Evolutionary conservation across 495 filamentous ascomycete species (phyloP), one percentile per base, ranked within the genome.

Genomic region (Penicillium desertorum): DNA sequence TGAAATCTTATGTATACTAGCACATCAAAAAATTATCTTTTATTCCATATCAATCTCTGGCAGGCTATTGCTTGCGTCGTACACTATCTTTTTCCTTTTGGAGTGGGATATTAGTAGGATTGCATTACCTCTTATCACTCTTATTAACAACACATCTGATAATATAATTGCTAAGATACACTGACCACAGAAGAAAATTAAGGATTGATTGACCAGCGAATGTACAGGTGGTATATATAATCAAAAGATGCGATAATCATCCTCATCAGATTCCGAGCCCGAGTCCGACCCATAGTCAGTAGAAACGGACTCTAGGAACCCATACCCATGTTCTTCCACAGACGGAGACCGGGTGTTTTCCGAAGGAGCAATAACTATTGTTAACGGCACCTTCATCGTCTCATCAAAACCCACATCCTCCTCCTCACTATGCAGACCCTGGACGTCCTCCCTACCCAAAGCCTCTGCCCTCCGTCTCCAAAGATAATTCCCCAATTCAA

Each of bases 401-500:
- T 63, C 60, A 10, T 58, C 41, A 36, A 32, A 41, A 5, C 41
- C 19, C 20, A 19, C 23, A 36, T 12, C n/a, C 3, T 12, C 6
- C 19, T 45, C 17, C 8, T 59, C 59, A 3, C 9, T n/a, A 30
- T 54, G 22, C 12, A n/a, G 14, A 30, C 55, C 39, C 12, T 57
- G 37, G 22, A 32, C 45, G 10, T 43, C 51, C 19, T 43, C 46
- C 5, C 46, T 51, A 42, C 45, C 29, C 22, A 4, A 19, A 3
- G 54, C 30, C 6, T 30, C 20, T 25, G 3, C 30, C 23, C 39
- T 42, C 20, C 50, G 47, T 20, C 54, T 58, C 63, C 64, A 71
- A 14, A 69, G 10, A 44, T 61, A 62, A 43, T 58, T 65, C 0
- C 57, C 62, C 17, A 65, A 37, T 43, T 71, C 70, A 5, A 71